phyloP scores from a whole-genome alignment of 768 basidiomycete genomes.

The Xerocomus brunneocitrinus region DNA sequence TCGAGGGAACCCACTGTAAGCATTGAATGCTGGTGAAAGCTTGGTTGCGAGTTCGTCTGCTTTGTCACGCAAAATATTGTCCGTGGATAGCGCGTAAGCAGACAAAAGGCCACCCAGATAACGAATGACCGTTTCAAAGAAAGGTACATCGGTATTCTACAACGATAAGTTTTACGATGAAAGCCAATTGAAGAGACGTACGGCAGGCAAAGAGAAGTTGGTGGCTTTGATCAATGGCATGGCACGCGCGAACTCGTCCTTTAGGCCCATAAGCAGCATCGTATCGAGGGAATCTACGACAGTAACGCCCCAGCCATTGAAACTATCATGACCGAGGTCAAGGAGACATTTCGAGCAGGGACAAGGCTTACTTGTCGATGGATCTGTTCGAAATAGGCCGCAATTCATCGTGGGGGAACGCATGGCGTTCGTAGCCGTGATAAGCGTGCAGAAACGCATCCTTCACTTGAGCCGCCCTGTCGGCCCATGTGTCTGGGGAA shows the following conservation, averaged over 20 bases:
- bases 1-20: slow-evolving; percentile 63
- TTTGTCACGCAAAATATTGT: slow-evolving; percentile 56
- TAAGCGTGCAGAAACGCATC: slow-evolving; percentile 66
- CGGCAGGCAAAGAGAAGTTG: slow-evolving; percentile 46
- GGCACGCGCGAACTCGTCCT: slow-evolving; percentile 65
- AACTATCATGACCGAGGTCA: slow-evolving; percentile 38
- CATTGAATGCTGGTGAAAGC: slow-evolving; percentile 69
- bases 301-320: slow-evolving; percentile 79
- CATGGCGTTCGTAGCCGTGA: slow-evolving; percentile 55
- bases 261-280: slow-evolving; percentile 74
- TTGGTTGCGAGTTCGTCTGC: slow-evolving; percentile 77
- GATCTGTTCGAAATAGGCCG: slow-evolving; percentile 44
- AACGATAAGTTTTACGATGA: not conserved
- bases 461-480: slow-evolving; percentile 53
- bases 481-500: slow-evolving; percentile 43
- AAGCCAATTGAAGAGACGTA: slow-evolving; percentile 19
- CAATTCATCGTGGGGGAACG: slow-evolving; percentile 62
- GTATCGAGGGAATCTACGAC: slow-evolving; percentile 83
- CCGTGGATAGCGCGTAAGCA: slow-evolving; percentile 70
- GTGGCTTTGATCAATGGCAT: slow-evolving; percentile 47
- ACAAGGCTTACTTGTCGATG: slow-evolving; percentile 46
- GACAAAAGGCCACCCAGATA: slow-evolving; percentile 86
- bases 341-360: not conserved
- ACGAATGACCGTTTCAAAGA: slow-evolving; percentile 86
- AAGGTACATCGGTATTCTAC: slow-evolving; percentile 41